Evolutionary conservation across 306 rosid species (phyloP), one percentile per base, ranked within the genome.

Genomic region (Castanea sativa): DNA sequence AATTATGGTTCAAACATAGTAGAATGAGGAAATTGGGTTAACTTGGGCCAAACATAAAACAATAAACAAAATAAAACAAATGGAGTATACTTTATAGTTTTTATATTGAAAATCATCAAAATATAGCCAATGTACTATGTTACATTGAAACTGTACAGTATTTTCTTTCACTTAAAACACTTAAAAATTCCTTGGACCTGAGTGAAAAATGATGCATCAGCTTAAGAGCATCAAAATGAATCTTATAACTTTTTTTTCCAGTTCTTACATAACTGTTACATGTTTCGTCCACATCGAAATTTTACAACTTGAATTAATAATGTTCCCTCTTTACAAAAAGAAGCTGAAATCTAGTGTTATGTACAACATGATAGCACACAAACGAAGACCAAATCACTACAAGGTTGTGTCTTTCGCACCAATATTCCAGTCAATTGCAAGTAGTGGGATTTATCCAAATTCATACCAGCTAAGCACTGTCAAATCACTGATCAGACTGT

Each of bases 291-390:
- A 81, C 79, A 80, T 69, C 78, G 80, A 74, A 85, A 63, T 85
- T 76, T 72, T 75, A 29, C 74, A 76, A 80, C 74, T 79, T 71
- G 51, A 82, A 85, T 33, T 68, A 72, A 55, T 56, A 72, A 59
- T 56, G 82, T 81, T 61, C 83, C 83, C 84, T 85, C 90, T 89
- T 85, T 88, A 89, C 93, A 91, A 78, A 1, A 82, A 77, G 86
- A 87, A 89, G 84, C 82, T 83, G 83, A 88, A 75, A 86, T 74
- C 86, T 85, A 81, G 77, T 80, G 83, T 81, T 91, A 93, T 93
- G 82, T 93, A 91, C 96, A 91, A 73, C 74, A 84, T 61, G 77
- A 87, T 75, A 81, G 63, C 85, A 80, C 79, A 84, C 81, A 78
- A 73, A 83, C 81, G 25, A 53, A 81, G 76, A 77, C 78, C 75